phyloP scores from a whole-genome alignment of 352 stramenopile species.

The Globisporangium spinosum region DNA sequence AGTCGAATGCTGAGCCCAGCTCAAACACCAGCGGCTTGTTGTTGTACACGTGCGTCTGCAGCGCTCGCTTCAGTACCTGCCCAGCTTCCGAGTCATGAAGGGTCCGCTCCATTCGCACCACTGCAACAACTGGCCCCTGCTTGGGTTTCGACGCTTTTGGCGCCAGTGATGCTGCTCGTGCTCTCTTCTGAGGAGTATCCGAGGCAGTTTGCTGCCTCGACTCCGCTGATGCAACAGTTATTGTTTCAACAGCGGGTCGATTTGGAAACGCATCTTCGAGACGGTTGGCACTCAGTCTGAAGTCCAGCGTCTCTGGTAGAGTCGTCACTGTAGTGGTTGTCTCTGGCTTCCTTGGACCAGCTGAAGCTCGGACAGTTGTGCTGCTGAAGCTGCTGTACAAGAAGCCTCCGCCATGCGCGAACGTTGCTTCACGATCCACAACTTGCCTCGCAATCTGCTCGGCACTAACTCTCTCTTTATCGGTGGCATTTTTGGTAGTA shows the following conservation, averaged over 20 bases:
- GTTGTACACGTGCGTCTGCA: slow-evolving; percentile 53
- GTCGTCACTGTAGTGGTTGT: neutral
- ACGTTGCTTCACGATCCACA: neutral
- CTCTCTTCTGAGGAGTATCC: neutral
- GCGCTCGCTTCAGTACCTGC: slow-evolving; percentile 31
- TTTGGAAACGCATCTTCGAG: neutral
- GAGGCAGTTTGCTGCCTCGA: neutral
- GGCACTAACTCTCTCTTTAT: neutral
- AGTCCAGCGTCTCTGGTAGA: neutral
- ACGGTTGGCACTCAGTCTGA: neutral
- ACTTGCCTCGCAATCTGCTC: neutral
- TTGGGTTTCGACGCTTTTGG: slow-evolving; percentile 9
- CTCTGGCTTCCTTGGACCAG: neutral
- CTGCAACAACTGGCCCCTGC: slow-evolving; percentile 14
- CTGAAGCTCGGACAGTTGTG: neutral
- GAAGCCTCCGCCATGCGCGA: neutral
- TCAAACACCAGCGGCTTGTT: slow-evolving; percentile 40
- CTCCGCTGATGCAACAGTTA: too few relatives aligned
- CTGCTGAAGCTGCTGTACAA: neutral
- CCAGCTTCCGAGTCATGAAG: slow-evolving; percentile 36
- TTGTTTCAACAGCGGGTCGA: neutral
- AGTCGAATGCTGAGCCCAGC: slow-evolving; percentile 33
- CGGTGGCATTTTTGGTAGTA: neutral
- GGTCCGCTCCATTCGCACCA: slow-evolving; percentile 45
- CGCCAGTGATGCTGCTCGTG: too few relatives aligned